These are phyloP conservation scores for Stentor roeselii DNA, from an alignment of 73 alveolate genomes.

Conservation along the genomic window DNA sequence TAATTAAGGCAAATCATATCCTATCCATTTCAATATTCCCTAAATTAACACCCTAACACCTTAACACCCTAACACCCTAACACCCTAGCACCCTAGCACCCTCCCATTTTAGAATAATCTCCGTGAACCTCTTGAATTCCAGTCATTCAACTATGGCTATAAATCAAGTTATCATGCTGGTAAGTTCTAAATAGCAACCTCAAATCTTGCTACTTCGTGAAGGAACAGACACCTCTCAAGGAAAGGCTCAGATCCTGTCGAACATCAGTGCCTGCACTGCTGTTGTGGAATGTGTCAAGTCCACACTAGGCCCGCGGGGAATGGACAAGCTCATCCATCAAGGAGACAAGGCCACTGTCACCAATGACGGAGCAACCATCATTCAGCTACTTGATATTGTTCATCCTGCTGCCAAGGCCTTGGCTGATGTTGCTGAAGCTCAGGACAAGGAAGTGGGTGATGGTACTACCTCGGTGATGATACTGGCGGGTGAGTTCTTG, in stretches of 20 bases:
- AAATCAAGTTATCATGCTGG: conserved; percentile 14
- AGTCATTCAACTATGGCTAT: neutral
- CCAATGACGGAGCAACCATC: conserved; percentile 98
- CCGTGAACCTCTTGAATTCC: too few relatives aligned
- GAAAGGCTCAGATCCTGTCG: conserved; percentile 65
- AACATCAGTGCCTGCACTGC: conserved; percentile 86
- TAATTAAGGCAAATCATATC: too few relatives aligned
- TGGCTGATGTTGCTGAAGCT: conserved; percentile 95
- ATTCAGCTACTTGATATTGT: conserved; percentile 84
- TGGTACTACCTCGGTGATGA: conserved; percentile 95
- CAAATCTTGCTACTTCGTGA: conserved; percentile 61
- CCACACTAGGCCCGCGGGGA: conserved; percentile 96
- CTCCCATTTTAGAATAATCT: too few relatives aligned
- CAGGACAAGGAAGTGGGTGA: conserved; percentile 97
- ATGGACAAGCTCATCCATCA: conserved; percentile 94
- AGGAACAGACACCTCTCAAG: conserved; percentile 74
- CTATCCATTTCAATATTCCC: too few relatives aligned
- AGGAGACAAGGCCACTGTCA: conserved; percentile 80
- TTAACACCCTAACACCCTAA: too few relatives aligned
- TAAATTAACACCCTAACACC: too few relatives aligned
- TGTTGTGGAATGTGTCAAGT: conserved; percentile 81
- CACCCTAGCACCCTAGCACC: too few relatives aligned
- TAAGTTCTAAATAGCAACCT: conserved; percentile 46
- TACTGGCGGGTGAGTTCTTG: conserved; percentile 92
- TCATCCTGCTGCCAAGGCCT: conserved; percentile 97